Evolutionary conservation across 169 alveolate species (phyloP).

Genomic region (Ichthyophthirius multifiliis): DNA sequence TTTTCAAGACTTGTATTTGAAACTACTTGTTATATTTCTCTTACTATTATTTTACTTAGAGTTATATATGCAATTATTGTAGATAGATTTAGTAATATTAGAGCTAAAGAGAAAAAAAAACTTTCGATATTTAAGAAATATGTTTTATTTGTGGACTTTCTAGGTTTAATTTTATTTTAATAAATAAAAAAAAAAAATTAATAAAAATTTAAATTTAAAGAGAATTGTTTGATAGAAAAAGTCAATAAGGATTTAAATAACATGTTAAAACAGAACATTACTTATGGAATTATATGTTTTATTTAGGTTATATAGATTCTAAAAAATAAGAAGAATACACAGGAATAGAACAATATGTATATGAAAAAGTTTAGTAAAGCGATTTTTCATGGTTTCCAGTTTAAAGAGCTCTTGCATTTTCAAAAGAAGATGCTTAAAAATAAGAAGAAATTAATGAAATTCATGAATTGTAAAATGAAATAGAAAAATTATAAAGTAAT

Average conservation of each 20-base stretch:
- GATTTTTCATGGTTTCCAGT: slow-evolving; percentile 74
- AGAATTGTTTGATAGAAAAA: slow-evolving; percentile 74
- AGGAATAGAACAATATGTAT: slow-evolving; percentile 74
- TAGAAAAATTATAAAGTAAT: too few relatives aligned
- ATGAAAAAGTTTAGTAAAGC: slow-evolving; percentile 45
- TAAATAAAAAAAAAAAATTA: background rate
- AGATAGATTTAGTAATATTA: slow-evolving; percentile 59
- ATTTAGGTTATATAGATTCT: slow-evolving; percentile 68
- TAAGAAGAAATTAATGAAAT: too few relatives aligned
- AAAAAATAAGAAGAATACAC: slow-evolving; percentile 70
- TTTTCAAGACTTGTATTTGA: slow-evolving; percentile 64
- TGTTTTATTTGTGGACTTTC: slow-evolving; percentile 79
- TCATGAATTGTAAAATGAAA: too few relatives aligned
- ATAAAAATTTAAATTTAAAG: slow-evolving; percentile 27
- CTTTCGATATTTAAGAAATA: slow-evolving; percentile 57
- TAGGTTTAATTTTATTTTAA: too few relatives aligned
- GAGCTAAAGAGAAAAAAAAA: slow-evolving; percentile 50
- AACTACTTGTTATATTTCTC: slow-evolving; percentile 49
- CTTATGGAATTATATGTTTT: slow-evolving; percentile 73
- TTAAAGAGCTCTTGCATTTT: too few relatives aligned
- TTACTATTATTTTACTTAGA: slow-evolving; percentile 58
- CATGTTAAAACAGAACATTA: slow-evolving; percentile 68
- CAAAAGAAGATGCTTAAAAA: too few relatives aligned
- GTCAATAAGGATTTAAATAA: slow-evolving; percentile 61
- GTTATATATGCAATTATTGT: slow-evolving; percentile 71